Evolutionary conservation across 768 basidiomycete genomes (phyloP).

Genomic region (Boletellus ananas): DNA sequence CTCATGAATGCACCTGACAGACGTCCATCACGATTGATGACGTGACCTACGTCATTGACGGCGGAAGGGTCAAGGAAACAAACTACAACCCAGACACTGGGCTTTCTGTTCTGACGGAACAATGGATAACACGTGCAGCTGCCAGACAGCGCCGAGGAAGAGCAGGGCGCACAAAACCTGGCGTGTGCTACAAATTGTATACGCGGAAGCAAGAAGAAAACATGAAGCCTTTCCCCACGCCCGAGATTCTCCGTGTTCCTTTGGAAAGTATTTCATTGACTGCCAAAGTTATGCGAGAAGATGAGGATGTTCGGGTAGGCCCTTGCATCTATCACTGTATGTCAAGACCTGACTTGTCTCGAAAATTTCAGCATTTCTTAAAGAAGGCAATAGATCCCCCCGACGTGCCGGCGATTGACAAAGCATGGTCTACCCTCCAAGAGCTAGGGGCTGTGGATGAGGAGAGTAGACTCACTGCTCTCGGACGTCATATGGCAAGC

Average conservation of each 20-base stretch:
- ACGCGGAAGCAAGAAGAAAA: slow-evolving; percentile 66
- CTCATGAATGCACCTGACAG: slow-evolving; percentile 32
- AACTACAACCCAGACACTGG: slow-evolving; percentile 66
- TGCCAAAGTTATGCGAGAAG: slow-evolving; percentile 74
- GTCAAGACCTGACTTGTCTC: neutral
- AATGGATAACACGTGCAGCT: slow-evolving; percentile 74
- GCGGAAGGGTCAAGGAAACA: slow-evolving; percentile 83
- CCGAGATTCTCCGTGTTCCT: slow-evolving; percentile 86
- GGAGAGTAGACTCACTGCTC: slow-evolving; percentile 64
- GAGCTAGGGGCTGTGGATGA: slow-evolving; percentile 76
- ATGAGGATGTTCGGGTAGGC: slow-evolving; percentile 71
- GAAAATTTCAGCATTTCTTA: slow-evolving; percentile 54
- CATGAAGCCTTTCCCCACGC: slow-evolving; percentile 71
- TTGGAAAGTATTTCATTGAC: slow-evolving; percentile 78
- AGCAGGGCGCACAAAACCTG: slow-evolving; percentile 82
- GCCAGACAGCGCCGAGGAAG: slow-evolving; percentile 83
- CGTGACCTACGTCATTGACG: slow-evolving; percentile 79
- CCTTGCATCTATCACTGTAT: slow-evolving; percentile 5
- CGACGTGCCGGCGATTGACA: slow-evolving; percentile 65
- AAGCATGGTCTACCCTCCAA: slow-evolving; percentile 67
- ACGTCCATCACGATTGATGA: slow-evolving; percentile 93
- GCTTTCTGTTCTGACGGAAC: slow-evolving; percentile 73
- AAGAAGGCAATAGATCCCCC: slow-evolving; percentile 83
- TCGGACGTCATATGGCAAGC: slow-evolving; percentile 75
- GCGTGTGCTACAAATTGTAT: slow-evolving; percentile 85